A percentile compares a stretch with the other conserved stretches of the same genome.
phyloP scores from a whole-genome alignment of 208 protist species.

The Spongospora subterranea region DNA sequence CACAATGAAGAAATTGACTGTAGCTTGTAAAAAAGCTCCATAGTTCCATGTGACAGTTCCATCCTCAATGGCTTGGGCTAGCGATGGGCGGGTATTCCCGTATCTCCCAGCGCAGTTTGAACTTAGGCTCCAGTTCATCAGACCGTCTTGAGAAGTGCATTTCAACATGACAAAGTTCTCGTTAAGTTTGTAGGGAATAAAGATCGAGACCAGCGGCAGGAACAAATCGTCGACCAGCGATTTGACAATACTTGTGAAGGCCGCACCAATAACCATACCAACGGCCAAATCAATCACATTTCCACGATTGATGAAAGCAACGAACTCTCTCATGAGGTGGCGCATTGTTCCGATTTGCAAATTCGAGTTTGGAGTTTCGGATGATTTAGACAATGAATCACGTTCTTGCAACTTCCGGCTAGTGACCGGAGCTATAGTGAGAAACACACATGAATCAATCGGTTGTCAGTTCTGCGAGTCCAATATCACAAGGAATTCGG shows the following conservation, averaged over 20 bases:
- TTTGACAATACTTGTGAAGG: conserved; percentile 15
- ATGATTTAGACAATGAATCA: background rate
- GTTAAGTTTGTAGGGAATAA: conserved; percentile 42
- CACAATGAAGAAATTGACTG: background rate
- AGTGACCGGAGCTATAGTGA: no score
- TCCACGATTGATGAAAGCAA: background rate
- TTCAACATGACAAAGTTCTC: conserved; percentile 53
- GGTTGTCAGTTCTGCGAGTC: no score
- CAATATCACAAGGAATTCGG: no score
- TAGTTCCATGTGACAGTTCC: conserved; percentile 40
- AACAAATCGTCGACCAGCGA: background rate
- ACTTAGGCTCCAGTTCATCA: conserved; percentile 13
- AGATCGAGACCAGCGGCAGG: background rate
- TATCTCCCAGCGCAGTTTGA: background rate
- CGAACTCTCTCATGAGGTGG: background rate
- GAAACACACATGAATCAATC: no score
- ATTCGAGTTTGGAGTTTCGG: background rate
- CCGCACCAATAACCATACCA: conserved; percentile 26
- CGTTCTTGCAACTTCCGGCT: no score
- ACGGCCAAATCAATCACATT: conserved; percentile 1
- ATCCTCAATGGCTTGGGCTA: conserved; percentile 4
- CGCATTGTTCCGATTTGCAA: background rate
- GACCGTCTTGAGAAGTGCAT: background rate
- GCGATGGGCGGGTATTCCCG: background rate
- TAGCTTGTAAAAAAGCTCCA: background rate